Conservation (phyloP, 2,329 filamentous ascomycete species). For the Fonsecaea pedrosoi region DNA sequence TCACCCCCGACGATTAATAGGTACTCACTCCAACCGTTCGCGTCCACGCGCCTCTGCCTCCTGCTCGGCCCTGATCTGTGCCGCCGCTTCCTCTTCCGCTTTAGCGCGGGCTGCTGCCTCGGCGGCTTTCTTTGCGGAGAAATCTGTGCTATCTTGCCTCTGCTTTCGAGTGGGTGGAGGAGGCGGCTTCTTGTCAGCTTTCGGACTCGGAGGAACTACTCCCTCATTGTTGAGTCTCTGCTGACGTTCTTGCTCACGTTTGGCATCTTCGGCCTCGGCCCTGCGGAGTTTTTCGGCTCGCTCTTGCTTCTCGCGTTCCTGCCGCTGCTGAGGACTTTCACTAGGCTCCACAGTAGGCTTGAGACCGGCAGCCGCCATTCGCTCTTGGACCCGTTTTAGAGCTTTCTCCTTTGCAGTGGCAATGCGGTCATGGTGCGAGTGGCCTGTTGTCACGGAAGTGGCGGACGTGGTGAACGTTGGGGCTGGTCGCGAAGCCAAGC, state of each 20-base stretch:
- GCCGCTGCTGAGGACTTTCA: conserved; percentile 81
- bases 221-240: conserved; percentile 81
- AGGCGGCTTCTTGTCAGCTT: conserved; percentile 68
- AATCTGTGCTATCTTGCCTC: conserved; percentile 59
- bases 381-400: conserved; percentile 94
- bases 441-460: conserved; percentile 80
- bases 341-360: conserved; percentile 79
- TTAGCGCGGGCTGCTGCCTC: conserved; percentile 62
- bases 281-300: conserved; percentile 84
- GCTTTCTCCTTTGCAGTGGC: conserved; percentile 97
- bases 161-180: conserved; percentile 79
- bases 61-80: conserved; percentile 71
- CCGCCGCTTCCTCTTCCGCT: conserved; percentile 73
- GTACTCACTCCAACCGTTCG: conserved; percentile 80
- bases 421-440: conserved; percentile 89
- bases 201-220: conserved; percentile 57
- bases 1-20: not conserved
- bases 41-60: conserved; percentile 76
- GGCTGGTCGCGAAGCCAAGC: conserved; percentile 46
- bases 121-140: conserved; percentile 64
- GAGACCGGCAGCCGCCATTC: conserved; percentile 89
- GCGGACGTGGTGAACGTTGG: conserved; percentile 59
- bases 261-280: conserved; percentile 92
- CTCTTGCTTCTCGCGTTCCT: conserved; percentile 86
- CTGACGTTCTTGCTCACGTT: conserved; percentile 85